Evolutionary conservation across 2,329 filamentous ascomycete species (phyloP).

Genomic region (Fusarium duplospermum): DNA sequence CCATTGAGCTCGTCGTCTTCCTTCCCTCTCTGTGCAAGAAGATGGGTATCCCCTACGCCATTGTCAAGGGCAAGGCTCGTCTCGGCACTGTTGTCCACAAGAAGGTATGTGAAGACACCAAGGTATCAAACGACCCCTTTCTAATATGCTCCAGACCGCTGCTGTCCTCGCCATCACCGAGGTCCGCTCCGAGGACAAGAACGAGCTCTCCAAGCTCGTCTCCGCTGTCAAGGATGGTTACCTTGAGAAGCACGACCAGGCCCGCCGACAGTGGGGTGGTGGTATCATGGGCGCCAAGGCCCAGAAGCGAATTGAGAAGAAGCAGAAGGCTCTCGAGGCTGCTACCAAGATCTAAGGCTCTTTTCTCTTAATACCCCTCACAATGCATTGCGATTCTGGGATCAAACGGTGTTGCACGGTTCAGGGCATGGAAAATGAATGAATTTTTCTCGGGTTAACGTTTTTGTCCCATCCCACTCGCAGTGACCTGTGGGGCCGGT

Average conservation of each 20-base stretch:
- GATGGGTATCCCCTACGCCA: conserved; percentile 99
- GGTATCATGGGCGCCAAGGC: conserved; percentile 99
- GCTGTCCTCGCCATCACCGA: conserved; percentile 96
- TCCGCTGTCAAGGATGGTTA: conserved; percentile 98
- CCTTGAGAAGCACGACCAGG: conserved; percentile 93
- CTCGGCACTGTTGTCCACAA: conserved; percentile 99
- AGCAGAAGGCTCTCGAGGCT: conserved; percentile 90
- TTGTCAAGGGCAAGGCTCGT: conserved; percentile 99
- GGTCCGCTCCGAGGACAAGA: conserved; percentile 98
- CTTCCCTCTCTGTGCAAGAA: conserved; percentile 99
- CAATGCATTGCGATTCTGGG: conserved; percentile 54
- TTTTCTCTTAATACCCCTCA: conserved; percentile 52
- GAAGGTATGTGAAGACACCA: conserved; percentile 72
- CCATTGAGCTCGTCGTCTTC: conserved; percentile 99
- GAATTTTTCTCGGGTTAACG: conserved; percentile 53
- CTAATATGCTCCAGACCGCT: conserved; percentile 79
- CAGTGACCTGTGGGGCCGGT: conserved; percentile 44
- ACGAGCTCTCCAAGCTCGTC: conserved; percentile 95
- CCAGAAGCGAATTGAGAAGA: conserved; percentile 80
- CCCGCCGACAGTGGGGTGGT: conserved; percentile 96
- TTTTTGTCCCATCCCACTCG: conserved; percentile 44
- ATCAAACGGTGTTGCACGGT: conserved; percentile 55
- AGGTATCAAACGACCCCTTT: not conserved
- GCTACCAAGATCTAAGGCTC: conserved; percentile 94
- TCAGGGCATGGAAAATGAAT: conserved; percentile 58